Conservation (phyloP, 768 basidiomycete genomes). For the Trametes cinnabarina region DNA sequence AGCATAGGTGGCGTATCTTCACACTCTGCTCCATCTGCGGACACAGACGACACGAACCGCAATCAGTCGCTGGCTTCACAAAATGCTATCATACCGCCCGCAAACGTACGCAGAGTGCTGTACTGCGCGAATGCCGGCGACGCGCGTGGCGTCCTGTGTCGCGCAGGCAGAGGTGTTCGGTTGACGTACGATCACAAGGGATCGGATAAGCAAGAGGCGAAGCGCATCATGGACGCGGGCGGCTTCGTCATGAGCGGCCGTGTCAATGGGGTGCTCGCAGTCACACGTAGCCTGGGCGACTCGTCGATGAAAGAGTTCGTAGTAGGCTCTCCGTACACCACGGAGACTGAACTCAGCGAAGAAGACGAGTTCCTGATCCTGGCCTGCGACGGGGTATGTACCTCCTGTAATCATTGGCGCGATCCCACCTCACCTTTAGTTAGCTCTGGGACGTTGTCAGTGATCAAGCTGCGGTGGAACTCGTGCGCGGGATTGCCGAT, state of each 20-base stretch:
- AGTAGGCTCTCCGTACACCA: slow-evolving; percentile 96
- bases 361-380: slow-evolving; percentile 94
- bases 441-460: slow-evolving; percentile 96
- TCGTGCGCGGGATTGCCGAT: slow-evolving; percentile 68
- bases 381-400: slow-evolving; percentile 94
- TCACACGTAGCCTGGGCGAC: slow-evolving; percentile 94
- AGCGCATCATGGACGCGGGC: slow-evolving; percentile 95
- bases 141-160: slow-evolving; percentile 89
- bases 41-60: slow-evolving; percentile 15
- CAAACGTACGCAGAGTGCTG: slow-evolving; percentile 63
- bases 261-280: slow-evolving; percentile 95
- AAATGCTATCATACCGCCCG: slow-evolving; percentile 23
- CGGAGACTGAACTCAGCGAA: slow-evolving; percentile 89
- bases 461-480: slow-evolving; percentile 88
- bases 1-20: slow-evolving; percentile 41
- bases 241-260: slow-evolving; percentile 99
- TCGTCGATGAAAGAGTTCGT: slow-evolving; percentile 99
- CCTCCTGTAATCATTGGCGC: neutral
- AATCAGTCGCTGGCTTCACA: slow-evolving; percentile 18
- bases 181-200: slow-evolving; percentile 99
- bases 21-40: slow-evolving; percentile 16
- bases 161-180: slow-evolving; percentile 85
- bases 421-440: neutral
- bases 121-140: slow-evolving; percentile 98
- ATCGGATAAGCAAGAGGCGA: slow-evolving; percentile 94